Evolutionary conservation across 1,284 basidiomycete species (phyloP), one percentile per base, ranked within the genome.

Genomic region (Apiotrichum veenhuisii): DNA sequence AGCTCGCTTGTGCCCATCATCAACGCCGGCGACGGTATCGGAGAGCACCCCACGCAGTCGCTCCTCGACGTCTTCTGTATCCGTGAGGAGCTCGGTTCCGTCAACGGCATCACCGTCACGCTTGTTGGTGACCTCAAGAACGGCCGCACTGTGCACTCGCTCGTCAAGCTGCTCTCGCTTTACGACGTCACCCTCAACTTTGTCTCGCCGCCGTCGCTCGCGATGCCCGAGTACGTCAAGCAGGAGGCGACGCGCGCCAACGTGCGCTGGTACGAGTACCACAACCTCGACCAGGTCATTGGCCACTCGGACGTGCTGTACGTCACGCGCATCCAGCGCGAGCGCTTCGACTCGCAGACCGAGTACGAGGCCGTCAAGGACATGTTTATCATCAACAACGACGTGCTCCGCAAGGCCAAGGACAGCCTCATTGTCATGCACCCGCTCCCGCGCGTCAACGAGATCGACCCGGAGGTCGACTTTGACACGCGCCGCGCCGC

Each of bases 361-460:
- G 94, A 93, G 73, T 98, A 92, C 88, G 82, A 88, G 63, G 82
- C 86, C 47, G 92, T 98, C 69, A 96, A 93, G 81, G 89, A 95
- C 75, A 85, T 87, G 47, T 98, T 96, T 76, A 82, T 92, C 43
- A 85, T 99, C 60, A 91, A 98, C 78, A 95, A 98, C 72, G 90
- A 94, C 25, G 84, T 96, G 45, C 80, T 98, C 40, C 85, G 89
- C 26, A 83, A 89, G 56, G 94, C 93, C 27, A 98, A 98, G 81
- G 87, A 92, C 65, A 89, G 91, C 55, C 92, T 95, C 84, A 97
- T 98, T 63, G 93, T 98, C 63, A 93, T 99, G 89, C 96, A 98
- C 78, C 96, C 96, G 18, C 80, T 99, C 45, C 96, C 96, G 20
- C 80, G 96, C 68, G 85, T 93, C 48, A 94, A 94, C 71, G 91